These are phyloP conservation scores for Gynochthodes officinalis DNA, from an alignment of 257 asterid genomes.

Conservation along the genomic window DNA sequence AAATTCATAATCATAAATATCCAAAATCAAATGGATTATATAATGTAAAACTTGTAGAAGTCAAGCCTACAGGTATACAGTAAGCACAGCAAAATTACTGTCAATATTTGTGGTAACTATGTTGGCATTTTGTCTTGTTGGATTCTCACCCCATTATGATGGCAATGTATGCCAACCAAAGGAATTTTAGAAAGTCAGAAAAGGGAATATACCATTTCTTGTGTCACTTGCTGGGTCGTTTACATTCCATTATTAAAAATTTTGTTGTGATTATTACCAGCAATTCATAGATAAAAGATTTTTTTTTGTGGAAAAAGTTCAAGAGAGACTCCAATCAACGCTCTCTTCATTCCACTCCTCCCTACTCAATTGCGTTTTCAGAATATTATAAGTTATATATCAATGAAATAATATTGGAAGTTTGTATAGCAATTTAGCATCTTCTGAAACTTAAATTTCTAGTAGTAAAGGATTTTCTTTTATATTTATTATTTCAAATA, in stretches of 20 bases:
- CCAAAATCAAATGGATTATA: background rate
- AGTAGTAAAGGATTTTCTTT: no score
- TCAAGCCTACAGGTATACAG: background rate
- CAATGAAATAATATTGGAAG: no score
- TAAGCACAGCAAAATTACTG: constrained; percentile 3
- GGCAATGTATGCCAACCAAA: constrained; percentile 13
- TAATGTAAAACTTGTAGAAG: background rate
- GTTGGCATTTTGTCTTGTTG: background rate
- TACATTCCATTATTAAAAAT: background rate
- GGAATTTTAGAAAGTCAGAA: background rate
- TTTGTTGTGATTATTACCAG: no score
- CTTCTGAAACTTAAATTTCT: no score
- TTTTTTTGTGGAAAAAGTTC: no score
- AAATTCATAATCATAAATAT: constrained; percentile 3
- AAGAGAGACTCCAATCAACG: background rate
- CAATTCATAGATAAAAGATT: no score
- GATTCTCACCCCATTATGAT: background rate
- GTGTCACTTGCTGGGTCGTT: background rate
- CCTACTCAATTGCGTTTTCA: no score
- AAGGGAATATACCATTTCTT: background rate
- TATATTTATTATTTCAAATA: no score
- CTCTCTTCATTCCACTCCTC: background rate
- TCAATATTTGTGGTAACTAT: constrained; percentile 1
- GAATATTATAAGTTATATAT: no score
- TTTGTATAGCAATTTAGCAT: no score